phyloP scores from a whole-genome alignment of 2,329 filamentous ascomycete species.

The Aspergillus luchuensis region DNA sequence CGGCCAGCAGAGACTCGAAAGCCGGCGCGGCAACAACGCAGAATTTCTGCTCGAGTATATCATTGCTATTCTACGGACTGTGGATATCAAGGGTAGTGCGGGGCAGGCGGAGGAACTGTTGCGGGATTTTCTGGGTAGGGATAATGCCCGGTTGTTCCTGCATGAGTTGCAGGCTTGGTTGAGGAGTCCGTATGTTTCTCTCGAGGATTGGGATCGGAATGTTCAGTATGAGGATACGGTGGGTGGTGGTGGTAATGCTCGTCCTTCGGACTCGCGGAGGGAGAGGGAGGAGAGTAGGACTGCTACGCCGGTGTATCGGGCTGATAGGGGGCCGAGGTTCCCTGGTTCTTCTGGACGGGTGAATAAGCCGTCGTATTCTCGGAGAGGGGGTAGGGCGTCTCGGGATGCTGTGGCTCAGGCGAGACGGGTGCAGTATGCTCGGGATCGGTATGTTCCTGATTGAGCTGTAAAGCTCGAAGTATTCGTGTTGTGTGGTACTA shows the following conservation, averaged over 20 bases:
- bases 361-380: constrained; percentile 26
- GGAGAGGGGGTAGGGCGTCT: constrained; percentile 16
- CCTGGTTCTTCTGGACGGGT: constrained; percentile 25
- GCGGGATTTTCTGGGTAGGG: constrained; percentile 73
- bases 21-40: constrained; percentile 65
- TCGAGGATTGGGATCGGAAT: constrained; percentile 77
- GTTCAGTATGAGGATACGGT: constrained; percentile 65
- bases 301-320: constrained; percentile 27
- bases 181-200: constrained; percentile 71
- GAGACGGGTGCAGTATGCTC: constrained; percentile 32
- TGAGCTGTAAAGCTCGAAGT: constrained; percentile 16
- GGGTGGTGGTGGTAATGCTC: too few relatives aligned
- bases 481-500: background rate
- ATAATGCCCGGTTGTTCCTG: constrained; percentile 73
- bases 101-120: constrained; percentile 80
- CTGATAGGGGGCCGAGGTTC: background rate
- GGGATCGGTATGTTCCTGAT: constrained; percentile 39
- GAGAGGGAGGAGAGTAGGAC: constrained; percentile 17
- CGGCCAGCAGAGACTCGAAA: constrained; percentile 37
- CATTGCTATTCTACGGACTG: constrained; percentile 76
- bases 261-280: background rate
- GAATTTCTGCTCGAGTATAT: constrained; percentile 88
- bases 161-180: constrained; percentile 85
- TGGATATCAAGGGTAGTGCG: constrained; percentile 76
- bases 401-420: constrained; percentile 23